Conservation (phyloP, 225 moss, liverwort and hornwort genomes). For the Ulota crispa region DNA sequence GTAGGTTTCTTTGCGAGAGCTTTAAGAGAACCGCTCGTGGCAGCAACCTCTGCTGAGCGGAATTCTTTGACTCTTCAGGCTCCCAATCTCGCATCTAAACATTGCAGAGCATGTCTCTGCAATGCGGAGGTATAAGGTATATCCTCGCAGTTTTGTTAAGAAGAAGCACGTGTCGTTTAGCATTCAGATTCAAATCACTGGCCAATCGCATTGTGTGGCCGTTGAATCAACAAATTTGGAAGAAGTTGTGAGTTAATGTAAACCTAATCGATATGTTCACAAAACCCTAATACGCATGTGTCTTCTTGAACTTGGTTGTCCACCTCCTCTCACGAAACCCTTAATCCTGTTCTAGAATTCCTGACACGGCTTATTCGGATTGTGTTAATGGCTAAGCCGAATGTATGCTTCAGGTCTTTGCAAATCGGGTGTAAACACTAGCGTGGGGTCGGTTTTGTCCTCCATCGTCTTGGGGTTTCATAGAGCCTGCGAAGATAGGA, state of each 20-base stretch:
- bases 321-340: background rate
- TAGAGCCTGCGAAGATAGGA: background rate
- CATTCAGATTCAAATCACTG: background rate
- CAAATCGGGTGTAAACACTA: background rate
- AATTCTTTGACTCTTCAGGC: background rate
- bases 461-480: background rate
- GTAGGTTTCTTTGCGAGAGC: background rate
- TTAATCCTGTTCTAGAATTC: background rate
- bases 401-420: background rate
- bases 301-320: background rate
- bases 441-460: background rate
- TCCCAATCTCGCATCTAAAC: background rate
- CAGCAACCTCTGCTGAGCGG: background rate
- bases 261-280: background rate
- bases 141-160: background rate
- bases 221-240: background rate
- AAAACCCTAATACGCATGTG: constrained; percentile 17
- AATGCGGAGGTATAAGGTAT: background rate
- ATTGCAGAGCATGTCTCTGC: background rate
- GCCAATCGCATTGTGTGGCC: background rate
- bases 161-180: background rate
- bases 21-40: background rate
- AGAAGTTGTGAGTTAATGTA: background rate
- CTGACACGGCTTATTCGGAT: background rate
- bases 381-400: background rate